A percentile compares a stretch with the other conserved stretches of the same genome.
Conservation (phyloP, 2,329 filamentous ascomycete genomes). For the Neofusicoccum ribis region DNA sequence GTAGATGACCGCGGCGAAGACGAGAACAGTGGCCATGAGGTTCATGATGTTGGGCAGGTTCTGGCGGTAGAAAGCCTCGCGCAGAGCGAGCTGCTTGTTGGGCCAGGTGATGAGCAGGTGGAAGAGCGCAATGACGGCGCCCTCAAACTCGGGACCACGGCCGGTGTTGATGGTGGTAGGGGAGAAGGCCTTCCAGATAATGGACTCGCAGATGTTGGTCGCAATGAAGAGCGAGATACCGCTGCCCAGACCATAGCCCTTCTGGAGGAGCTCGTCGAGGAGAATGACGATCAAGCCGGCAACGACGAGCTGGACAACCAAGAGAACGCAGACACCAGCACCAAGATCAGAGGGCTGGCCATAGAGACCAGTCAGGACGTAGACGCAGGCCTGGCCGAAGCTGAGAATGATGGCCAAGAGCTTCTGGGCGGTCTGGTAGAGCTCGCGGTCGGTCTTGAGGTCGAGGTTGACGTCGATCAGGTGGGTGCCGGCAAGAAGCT, state of each 20-base stretch:
- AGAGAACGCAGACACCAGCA: constrained; percentile 95
- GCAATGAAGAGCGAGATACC: constrained; percentile 99
- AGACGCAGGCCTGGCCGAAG: constrained; percentile 95
- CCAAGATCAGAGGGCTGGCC: constrained; percentile 95
- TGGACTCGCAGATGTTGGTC: constrained; percentile 99
- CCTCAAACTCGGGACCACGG: constrained; percentile 98
- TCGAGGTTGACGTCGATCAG: constrained; percentile 99
- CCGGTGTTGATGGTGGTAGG: constrained; percentile 99
- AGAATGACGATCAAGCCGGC: constrained; percentile 99
- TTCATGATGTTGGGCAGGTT: constrained; percentile 99
- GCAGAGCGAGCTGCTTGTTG: constrained; percentile 98
- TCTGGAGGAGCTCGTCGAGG: constrained; percentile 97
- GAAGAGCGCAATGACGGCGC: constrained; percentile 95
- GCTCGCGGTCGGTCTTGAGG: constrained; percentile 98
- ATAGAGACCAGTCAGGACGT: constrained; percentile 92
- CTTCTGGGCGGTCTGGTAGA: constrained; percentile 99
- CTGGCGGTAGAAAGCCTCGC: constrained; percentile 99
- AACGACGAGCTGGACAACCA: constrained; percentile 96
- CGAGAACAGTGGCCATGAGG: constrained; percentile 84
- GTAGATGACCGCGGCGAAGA: constrained; percentile 98
- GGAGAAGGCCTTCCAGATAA: constrained; percentile 99
- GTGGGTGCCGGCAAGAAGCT: constrained; percentile 98
- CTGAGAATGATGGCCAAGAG: constrained; percentile 87
- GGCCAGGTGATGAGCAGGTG: constrained; percentile 98
- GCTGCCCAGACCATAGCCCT: constrained; percentile 97